Conservation (phyloP, 169 alveolate genomes). For the Babesia divergens region DNA sequence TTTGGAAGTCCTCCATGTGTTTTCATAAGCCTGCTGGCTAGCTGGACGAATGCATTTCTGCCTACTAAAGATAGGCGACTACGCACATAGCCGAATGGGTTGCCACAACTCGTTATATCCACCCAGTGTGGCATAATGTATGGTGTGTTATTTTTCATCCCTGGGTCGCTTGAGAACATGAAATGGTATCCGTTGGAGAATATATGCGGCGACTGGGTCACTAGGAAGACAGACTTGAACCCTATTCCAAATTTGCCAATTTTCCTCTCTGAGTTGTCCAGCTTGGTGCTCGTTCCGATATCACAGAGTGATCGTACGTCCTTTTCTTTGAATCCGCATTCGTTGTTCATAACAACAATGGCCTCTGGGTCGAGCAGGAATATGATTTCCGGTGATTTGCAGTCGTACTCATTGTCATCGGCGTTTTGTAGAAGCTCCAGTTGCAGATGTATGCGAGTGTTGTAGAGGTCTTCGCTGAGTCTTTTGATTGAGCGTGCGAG, state of each 20-base stretch:
- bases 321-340: conserved; percentile 57
- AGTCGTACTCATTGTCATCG: conserved; percentile 61
- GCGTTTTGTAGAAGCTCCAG: conserved; percentile 68
- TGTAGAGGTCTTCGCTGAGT: conserved; percentile 52
- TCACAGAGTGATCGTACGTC: conserved; percentile 66
- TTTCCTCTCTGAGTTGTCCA: background rate
- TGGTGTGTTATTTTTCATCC: background rate
- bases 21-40: background rate
- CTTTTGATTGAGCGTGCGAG: conserved; percentile 28
- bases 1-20: background rate
- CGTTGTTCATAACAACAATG: conserved; percentile 59
- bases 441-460: conserved; percentile 26
- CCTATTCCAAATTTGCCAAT: conserved; percentile 66
- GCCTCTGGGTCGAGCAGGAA: conserved; percentile 29
- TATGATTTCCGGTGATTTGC: conserved; percentile 25
- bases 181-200: conserved; percentile 66
- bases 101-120: background rate
- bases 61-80: background rate
- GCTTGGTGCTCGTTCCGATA: conserved; percentile 54
- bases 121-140: conserved; percentile 41
- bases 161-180: conserved; percentile 14
- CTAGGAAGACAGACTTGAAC: conserved; percentile 65
- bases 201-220: conserved; percentile 63
- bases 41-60: background rate
- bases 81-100: background rate